A percentile compares a stretch with the other conserved stretches of the same genome.
These are phyloP conservation scores for Fonsecaea nubica DNA, from an alignment of 2,329 filamentous ascomycete genomes.

Conservation along the genomic window DNA sequence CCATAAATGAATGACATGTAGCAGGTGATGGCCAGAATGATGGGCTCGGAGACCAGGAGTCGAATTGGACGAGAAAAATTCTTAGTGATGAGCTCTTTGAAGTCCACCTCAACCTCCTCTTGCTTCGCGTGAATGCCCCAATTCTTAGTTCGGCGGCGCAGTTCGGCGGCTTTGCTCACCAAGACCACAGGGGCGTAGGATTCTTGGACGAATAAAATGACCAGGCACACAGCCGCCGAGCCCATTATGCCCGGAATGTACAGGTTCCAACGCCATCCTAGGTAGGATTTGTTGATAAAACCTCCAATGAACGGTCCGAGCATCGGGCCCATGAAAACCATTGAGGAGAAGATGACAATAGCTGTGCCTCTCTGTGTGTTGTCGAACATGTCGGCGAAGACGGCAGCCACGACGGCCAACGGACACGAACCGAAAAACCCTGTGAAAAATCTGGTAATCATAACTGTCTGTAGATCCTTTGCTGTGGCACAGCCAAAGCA, in stretches of 20 bases:
- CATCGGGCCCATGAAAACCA: slow-evolving; percentile 60
- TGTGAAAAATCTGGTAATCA: slow-evolving; percentile 60
- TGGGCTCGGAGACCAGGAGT: slow-evolving; percentile 53
- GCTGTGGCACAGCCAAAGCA: slow-evolving; percentile 56
- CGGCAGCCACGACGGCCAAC: slow-evolving; percentile 59
- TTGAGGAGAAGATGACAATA: slow-evolving; percentile 60
- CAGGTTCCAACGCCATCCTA: slow-evolving; percentile 64
- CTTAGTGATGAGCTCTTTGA: slow-evolving; percentile 57
- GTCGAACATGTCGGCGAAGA: slow-evolving; percentile 65
- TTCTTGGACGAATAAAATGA: slow-evolving; percentile 62
- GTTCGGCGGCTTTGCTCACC: slow-evolving; percentile 61
- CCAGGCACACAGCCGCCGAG: slow-evolving; percentile 56
- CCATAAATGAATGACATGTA: slow-evolving; percentile 47
- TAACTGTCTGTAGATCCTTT: slow-evolving; percentile 61
- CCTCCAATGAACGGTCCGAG: slow-evolving; percentile 63
- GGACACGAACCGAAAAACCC: slow-evolving; percentile 63
- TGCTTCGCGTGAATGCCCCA: slow-evolving; percentile 68
- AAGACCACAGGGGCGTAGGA: slow-evolving; percentile 66
- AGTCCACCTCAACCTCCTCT: slow-evolving; percentile 61
- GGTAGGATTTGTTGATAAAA: slow-evolving; percentile 55
- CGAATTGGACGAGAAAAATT: slow-evolving; percentile 59
- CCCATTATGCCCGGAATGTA: slow-evolving; percentile 64
- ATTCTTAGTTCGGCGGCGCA: slow-evolving; percentile 63
- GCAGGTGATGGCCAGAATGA: slow-evolving; percentile 51
- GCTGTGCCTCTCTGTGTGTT: slow-evolving; percentile 53